Evolutionary conservation across 1,284 basidiomycete genomes (phyloP).

Genomic region (Heterobasidion parviporum): DNA sequence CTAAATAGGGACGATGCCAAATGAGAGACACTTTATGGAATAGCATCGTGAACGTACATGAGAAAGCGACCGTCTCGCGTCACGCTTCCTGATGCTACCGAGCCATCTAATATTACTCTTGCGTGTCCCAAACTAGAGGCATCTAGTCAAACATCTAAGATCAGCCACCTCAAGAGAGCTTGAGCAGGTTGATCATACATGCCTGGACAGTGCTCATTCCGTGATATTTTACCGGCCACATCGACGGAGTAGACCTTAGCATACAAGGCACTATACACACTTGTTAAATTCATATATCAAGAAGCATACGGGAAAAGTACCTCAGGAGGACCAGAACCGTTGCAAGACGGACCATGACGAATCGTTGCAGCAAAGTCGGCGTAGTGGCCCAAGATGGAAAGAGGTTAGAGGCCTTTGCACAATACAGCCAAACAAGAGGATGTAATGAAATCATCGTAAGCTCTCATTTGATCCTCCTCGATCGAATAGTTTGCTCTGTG

Average conservation of each 20-base stretch:
- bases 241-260: constrained; percentile 34
- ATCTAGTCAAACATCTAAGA: constrained; percentile 21
- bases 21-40: not conserved
- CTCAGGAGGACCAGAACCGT: constrained; percentile 1
- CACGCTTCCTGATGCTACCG: constrained; percentile 42
- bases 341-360: not conserved
- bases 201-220: constrained; percentile 56
- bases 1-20: constrained; percentile 25
- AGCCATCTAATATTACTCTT: constrained; percentile 54
- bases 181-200: constrained; percentile 27
- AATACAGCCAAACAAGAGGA: constrained; percentile 1
- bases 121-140: constrained; percentile 43
- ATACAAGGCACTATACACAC: not conserved
- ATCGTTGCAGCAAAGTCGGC: not conserved
- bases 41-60: constrained; percentile 38
- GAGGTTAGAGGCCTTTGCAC: constrained; percentile 1
- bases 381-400: not conserved
- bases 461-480: not conserved
- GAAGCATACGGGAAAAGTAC: not conserved
- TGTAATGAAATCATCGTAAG: not conserved
- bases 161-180: not conserved
- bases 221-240: constrained; percentile 48
- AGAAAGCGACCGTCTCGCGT: constrained; percentile 50
- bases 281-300: not conserved
- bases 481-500: too few relatives aligned